Percentiles rank a stretch among this genome's conserved stretches.
phyloP scores from a whole-genome alignment of 2,329 filamentous ascomycete genomes.

The Nemania abortiva region DNA sequence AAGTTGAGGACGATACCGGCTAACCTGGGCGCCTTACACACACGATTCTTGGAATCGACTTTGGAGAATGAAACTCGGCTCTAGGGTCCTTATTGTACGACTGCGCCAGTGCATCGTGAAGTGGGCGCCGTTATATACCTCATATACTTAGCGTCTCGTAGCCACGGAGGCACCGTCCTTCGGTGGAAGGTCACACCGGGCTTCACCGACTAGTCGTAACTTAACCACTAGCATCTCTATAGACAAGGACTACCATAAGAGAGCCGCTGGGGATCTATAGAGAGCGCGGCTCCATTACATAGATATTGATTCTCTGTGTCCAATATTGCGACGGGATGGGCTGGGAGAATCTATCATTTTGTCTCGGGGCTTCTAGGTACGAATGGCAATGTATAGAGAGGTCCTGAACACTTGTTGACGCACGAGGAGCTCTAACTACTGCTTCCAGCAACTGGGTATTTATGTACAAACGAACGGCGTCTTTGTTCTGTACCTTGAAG shows the following conservation, averaged over 20 bases:
- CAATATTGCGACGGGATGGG: background rate
- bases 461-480: too few species aligned
- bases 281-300: background rate
- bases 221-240: background rate
- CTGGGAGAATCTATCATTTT: background rate
- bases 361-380: too few species aligned
- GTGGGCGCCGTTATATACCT: slow-evolving; percentile 1
- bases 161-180: background rate
- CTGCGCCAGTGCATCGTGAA: background rate
- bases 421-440: too few species aligned
- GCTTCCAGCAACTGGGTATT: too few species aligned
- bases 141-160: background rate
- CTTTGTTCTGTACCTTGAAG: too few species aligned
- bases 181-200: background rate
- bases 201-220: background rate
- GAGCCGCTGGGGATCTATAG: background rate
- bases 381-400: too few species aligned
- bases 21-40: background rate
- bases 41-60: background rate
- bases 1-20: background rate
- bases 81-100: background rate
- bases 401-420: too few species aligned
- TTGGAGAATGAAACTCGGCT: background rate
- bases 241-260: background rate
- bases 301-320: background rate